Conservation (phyloP, 257 asterid genomes). For the Plantago ovata region DNA sequence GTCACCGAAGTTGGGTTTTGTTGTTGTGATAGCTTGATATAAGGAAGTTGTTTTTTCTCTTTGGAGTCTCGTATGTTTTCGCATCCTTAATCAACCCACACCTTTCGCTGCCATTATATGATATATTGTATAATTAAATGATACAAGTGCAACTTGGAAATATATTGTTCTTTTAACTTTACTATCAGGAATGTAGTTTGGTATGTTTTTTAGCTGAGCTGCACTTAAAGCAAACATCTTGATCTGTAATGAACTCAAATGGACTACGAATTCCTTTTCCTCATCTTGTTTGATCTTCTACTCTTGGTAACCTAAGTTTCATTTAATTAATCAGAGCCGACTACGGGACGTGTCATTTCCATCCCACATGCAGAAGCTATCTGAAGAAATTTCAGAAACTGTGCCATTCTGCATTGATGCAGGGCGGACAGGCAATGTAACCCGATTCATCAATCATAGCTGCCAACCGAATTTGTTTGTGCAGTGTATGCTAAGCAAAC, state of each 20-base stretch:
- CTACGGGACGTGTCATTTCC: constrained; percentile 69
- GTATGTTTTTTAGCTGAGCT: no score
- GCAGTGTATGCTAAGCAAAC: constrained; percentile 68
- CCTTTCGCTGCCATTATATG: no score
- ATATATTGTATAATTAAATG: no score
- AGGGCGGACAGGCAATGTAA: constrained; percentile 55
- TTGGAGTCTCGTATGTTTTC: not conserved
- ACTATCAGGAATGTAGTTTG: no score
- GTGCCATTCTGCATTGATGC: constrained; percentile 90
- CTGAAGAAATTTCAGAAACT: constrained; percentile 37
- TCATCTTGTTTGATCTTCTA: not conserved
- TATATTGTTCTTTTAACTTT: no score
- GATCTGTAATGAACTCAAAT: no score
- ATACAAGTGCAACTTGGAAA: no score
- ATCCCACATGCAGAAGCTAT: constrained; percentile 32
- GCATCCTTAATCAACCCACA: not conserved
- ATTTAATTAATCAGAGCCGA: constrained; percentile 54
- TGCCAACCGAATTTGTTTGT: constrained; percentile 84
- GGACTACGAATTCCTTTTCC: not conserved
- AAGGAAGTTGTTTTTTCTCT: not conserved
- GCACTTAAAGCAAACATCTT: no score
- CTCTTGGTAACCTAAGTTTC: constrained; percentile 5
- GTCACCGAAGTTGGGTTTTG: not conserved
- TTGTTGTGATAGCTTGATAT: not conserved
- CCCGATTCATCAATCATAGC: constrained; percentile 82